Conservation (phyloP, 2,329 filamentous ascomycete genomes). For the Paraconiothyrium brasiliense region DNA sequence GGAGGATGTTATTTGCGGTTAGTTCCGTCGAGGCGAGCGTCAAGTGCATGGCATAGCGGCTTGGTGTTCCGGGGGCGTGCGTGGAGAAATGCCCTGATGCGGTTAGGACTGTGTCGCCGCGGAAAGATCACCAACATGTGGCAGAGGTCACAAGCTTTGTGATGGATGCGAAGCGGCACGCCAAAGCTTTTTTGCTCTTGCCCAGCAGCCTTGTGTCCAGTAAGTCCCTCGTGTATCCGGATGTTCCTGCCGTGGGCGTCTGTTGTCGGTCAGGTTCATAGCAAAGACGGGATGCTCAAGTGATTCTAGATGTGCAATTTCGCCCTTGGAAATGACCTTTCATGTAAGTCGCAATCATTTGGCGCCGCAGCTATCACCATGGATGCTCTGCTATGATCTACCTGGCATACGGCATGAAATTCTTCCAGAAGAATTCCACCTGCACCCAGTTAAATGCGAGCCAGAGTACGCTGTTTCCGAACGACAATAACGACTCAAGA, state of each 20-base stretch:
- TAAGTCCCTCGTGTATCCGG: neutral
- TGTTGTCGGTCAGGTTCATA: neutral
- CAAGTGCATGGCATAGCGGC: neutral
- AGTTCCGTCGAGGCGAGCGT: conserved; percentile 21
- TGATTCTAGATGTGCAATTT: neutral
- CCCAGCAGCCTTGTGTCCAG: conserved; percentile 16
- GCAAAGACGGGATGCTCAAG: neutral
- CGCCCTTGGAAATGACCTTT: neutral
- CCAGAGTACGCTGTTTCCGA: neutral
- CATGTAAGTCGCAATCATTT: neutral
- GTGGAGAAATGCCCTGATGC: conserved; percentile 9
- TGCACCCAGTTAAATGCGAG: neutral
- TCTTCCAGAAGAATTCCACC: neutral
- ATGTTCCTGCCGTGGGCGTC: neutral
- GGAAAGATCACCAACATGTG: conserved; percentile 18
- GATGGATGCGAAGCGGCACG: conserved; percentile 19
- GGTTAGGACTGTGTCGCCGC: conserved; percentile 17
- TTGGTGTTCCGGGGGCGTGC: conserved; percentile 7
- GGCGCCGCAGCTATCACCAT: neutral
- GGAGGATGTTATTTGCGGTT: conserved; percentile 13
- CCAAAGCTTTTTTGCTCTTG: conserved; percentile 36
- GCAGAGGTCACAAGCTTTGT: conserved; percentile 36
- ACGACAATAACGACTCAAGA: neutral
- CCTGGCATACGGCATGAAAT: neutral
- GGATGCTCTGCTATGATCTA: neutral